These are phyloP conservation scores for Hydrangea macrophylla DNA, from an alignment of 148 eudicot genomes.

Conservation along the genomic window DNA sequence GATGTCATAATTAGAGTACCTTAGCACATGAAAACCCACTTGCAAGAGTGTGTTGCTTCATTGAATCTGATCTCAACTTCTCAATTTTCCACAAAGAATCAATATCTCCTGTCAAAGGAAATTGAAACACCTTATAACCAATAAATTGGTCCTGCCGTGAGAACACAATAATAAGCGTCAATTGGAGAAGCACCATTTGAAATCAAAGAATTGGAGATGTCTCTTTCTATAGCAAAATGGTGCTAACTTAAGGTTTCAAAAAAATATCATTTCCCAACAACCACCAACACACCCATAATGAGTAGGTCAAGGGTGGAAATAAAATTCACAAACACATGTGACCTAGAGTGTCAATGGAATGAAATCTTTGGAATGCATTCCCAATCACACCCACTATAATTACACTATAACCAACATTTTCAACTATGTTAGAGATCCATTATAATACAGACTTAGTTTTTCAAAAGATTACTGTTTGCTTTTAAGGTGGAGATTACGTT, in stretches of 20 bases:
- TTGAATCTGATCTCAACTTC: conserved; percentile 64
- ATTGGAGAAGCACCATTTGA: neutral
- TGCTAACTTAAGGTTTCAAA: neutral
- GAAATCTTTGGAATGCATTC: too few relatives aligned
- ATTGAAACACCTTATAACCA: neutral
- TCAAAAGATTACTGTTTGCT: too few relatives aligned
- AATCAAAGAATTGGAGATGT: neutral
- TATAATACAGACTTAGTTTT: too few relatives aligned
- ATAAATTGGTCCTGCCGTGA: neutral
- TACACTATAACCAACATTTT: too few relatives aligned
- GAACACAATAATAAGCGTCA: too few relatives aligned
- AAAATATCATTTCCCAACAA: neutral
- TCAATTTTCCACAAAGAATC: conserved; percentile 82
- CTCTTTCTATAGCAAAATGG: neutral
- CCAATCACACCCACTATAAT: too few relatives aligned
- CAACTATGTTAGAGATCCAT: too few relatives aligned
- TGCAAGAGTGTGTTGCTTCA: conserved; percentile 57
- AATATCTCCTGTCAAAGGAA: conserved; percentile 58
- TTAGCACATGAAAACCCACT: conserved; percentile 85
- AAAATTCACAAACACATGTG: neutral
- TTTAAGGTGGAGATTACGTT: too few relatives aligned
- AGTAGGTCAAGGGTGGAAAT: neutral
- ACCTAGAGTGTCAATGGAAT: neutral
- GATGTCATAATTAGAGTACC: conserved; percentile 35
- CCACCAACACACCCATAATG: conserved; percentile 5